Base-by-base conservation (phyloP, 2,329 filamentous ascomycete species). In the Monilinia polystroma region DNA sequence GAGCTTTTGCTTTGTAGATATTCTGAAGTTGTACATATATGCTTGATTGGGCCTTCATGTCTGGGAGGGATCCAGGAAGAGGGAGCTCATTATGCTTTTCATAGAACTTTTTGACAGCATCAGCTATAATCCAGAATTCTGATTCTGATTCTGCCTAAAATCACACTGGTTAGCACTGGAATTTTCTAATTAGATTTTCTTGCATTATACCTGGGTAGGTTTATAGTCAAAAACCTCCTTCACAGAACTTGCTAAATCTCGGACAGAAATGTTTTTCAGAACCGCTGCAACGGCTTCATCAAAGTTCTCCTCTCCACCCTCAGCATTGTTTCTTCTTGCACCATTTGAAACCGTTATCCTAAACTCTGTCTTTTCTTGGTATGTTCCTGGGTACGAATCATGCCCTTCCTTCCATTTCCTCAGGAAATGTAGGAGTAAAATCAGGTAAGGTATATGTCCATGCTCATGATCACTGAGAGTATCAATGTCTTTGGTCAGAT, bases 241-340 rank as follows among this genome's bases (percentile, higher is more conserved):
- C 52, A 96, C 84, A 3, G 87, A 85, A 55, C 85, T 85, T 52
- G 90, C 87, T 26, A 96, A 78, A 35, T 84, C 85, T 56, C 89
- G 87, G 23, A 83, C 80, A 54, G 89, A 88, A 43, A 99, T 81
- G n/a, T 90, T 91, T 78, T 96, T 96, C 74, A 98, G 82, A 0
- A 98, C 93, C 6, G 93, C 92, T 18, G 87, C 88, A 56, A 89
- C 87, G 4, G 95, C 96, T 78, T 99, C 95, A 68, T 97, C 92
- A 75, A 93, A 99, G 77, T 99, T 99, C 80, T 99, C 95, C 76
- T 99, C 95, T 66, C 90, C 91, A 56, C 93, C 93, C 77, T 96
- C 93, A 0, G 92, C 78, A 67, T 87, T 96, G 72, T 89, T 81
- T 62, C 81, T 90, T 72, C 93, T 86, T 72, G 90, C 85, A 3